Base-by-base conservation (phyloP, 2,329 filamentous ascomycete genomes). In the Penicillium crustosum region DNA sequence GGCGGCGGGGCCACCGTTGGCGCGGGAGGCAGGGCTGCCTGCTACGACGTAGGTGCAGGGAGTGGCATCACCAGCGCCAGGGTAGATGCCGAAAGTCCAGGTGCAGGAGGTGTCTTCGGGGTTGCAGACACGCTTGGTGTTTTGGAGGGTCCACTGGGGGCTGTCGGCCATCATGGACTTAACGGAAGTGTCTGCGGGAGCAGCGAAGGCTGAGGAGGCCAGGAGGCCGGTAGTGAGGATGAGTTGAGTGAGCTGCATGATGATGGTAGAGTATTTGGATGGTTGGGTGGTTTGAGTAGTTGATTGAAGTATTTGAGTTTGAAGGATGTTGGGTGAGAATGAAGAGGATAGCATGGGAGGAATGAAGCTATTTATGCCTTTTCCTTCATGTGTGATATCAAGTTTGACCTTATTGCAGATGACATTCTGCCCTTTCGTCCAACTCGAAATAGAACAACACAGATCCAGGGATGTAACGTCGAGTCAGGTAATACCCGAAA, bases 41-140 rank as follows among this genome's bases (percentile, higher is more conserved):
- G 72, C 71, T 62, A 78, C 74, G 53, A 70, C 66, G 70, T 79
- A 79, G 55, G 59, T 66, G 74, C 77, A 80, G 19, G 62, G 15
- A 31, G 75, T 77, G 13, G 63, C 51, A 6, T 64, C 35, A 29
- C 49, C 66, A 41, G 56, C 62, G 49, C 67, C 68, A 36, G 63
- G 74, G 69, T 79, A 72, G 71, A 81, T 75, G 57, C 61, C 59
- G 64, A 82, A 82, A 61, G 69, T 73, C 74, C 77, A 80, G 66
- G 70, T 73, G 74, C 79, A 82, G 25, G 66, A 59, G 58, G 70
- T 73, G 69, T 80, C 70, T 57, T 63, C 61, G 6, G 56, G 10
- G 64, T 74, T 72, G 74, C 79, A 82, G 60, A 66, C 63, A 61
- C 79, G 79, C 61, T 70, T 70, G 55, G 78, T 61, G 64, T 65